Evolutionary conservation across 257 asterid species (phyloP), one percentile per base, ranked within the genome.

Genomic region (Scutellaria galericulata): DNA sequence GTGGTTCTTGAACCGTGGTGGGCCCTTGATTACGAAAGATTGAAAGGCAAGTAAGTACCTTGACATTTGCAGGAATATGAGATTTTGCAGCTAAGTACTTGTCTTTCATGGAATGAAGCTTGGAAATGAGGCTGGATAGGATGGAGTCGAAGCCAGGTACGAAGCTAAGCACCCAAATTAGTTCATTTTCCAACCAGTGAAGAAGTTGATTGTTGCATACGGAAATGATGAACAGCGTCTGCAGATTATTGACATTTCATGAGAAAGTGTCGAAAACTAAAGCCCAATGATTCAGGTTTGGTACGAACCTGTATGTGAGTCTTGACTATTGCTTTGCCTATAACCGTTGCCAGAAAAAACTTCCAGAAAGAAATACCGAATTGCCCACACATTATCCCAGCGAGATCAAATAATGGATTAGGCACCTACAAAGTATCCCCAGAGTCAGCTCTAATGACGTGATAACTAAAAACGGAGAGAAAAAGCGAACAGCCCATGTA

Each of bases 311-410:
- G 98, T 60, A 93, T 90, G 81, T 93, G 96, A 56, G 98, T 93
- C 82, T 93, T 93, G 82, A 93, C 84, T 70, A 93, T 70, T 6
- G 98, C 98, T 83, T 93, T 93, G 63, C 98, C 98, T 7, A 93
- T 79, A 85, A 89, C 68, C 8, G 98, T 90, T 63, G 98, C 97
- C 40, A 87, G 75, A 66, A 93, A 93, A 59, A 93, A 93, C 81
- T 90, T 81, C 97, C 96, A 93, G 79, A 93, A 93, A 60, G 97
- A 90, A 66, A 93, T 83, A 55, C 96, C 96, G 24, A 93, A 93
- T 77, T 93, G 97, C 57, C 98, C 98, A 46, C 98, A 90, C 97
- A 93, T 93, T 78, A 93, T 93, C 71, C 98, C 98, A 45, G 98
- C 98, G 60, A 93, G 96, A 81, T 93, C 98, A 84, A 93, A 93